phyloP scores from a whole-genome alignment of 345 rosid species.

The Linum trigynum region DNA sequence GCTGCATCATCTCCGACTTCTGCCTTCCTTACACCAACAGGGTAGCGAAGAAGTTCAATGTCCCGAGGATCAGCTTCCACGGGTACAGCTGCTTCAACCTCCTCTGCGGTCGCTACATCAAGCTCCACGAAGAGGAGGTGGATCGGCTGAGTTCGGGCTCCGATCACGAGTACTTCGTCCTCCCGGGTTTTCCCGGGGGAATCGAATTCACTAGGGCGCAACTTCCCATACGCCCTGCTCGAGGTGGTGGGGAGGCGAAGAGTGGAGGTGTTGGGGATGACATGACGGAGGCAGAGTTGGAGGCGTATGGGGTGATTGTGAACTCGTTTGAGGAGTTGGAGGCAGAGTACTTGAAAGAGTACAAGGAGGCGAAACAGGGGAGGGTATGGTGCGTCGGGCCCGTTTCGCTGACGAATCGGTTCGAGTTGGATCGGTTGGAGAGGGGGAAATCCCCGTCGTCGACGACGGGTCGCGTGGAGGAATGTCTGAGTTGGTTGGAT shows the following conservation, averaged over 20 bases:
- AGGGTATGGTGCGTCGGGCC: slow-evolving; percentile 44
- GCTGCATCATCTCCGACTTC: not conserved
- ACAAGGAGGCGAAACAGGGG: slow-evolving; percentile 13
- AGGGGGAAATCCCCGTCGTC: no score
- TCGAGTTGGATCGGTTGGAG: slow-evolving; percentile 23
- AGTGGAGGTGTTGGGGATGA: no score
- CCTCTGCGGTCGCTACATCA: slow-evolving; percentile 13
- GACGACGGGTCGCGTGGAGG: slow-evolving; percentile 7
- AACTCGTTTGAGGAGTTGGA: slow-evolving; percentile 37
- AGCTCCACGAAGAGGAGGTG: slow-evolving; percentile 11
- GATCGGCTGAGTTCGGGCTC: slow-evolving; percentile 14
- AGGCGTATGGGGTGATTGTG: slow-evolving; percentile 23
- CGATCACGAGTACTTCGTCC: slow-evolving; percentile 10
- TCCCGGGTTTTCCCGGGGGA: slow-evolving; percentile 25
- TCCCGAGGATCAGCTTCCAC: slow-evolving; percentile 3
- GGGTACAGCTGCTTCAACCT: slow-evolving; percentile 6
- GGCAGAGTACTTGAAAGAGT: slow-evolving; percentile 17
- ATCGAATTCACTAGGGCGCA: slow-evolving; percentile 21
- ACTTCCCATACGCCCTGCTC: slow-evolving; percentile 19
- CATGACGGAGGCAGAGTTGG: slow-evolving; percentile 4
- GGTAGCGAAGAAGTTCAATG: slow-evolving; percentile 1
- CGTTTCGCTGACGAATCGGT: slow-evolving; percentile 27
- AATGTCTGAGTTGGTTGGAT: slow-evolving; percentile 38
- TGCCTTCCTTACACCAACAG: not conserved
- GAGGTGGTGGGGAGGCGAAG: no score